Percentiles rank a stretch among this genome's conserved stretches.
Evolutionary conservation across 1,139 yeast species (phyloP).

Genomic region (Trichomonascaceae sp.): DNA sequence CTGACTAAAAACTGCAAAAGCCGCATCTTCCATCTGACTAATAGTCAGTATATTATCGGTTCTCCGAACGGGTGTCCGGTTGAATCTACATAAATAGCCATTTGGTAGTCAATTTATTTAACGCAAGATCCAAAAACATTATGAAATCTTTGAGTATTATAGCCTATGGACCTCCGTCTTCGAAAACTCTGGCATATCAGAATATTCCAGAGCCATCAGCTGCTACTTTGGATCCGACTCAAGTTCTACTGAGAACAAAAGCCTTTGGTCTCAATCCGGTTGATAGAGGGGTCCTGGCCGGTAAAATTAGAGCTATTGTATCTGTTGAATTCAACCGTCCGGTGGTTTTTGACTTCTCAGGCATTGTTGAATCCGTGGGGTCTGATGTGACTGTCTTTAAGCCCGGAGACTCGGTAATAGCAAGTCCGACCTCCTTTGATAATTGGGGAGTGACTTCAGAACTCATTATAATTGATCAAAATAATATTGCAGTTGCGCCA

Average conservation of each 20-base stretch:
- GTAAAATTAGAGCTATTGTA: background rate
- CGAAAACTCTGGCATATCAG: background rate
- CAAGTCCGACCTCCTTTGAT: background rate
- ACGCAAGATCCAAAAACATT: no score
- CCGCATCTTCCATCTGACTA: no score
- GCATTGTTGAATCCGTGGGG: background rate
- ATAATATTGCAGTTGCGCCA: constrained; percentile 1
- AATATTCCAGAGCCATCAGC: background rate
- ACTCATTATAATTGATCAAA: constrained; percentile 1
- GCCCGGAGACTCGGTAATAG: background rate
- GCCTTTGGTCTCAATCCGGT: background rate
- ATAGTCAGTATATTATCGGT: no score
- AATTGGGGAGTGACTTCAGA: background rate
- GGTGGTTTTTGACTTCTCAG: background rate
- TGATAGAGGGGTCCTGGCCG: background rate
- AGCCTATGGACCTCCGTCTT: background rate
- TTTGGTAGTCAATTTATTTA: no score
- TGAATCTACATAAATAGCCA: no score
- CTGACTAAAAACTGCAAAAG: no score
- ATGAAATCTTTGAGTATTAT: no score
- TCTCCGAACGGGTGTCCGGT: no score
- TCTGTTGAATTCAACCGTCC: background rate
- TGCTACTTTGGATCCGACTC: background rate
- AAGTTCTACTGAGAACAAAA: background rate
- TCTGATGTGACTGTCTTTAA: background rate